These are phyloP conservation scores for Carex littledalei DNA, from an alignment of 176 grass and related monocot species.

Conservation along the genomic window DNA sequence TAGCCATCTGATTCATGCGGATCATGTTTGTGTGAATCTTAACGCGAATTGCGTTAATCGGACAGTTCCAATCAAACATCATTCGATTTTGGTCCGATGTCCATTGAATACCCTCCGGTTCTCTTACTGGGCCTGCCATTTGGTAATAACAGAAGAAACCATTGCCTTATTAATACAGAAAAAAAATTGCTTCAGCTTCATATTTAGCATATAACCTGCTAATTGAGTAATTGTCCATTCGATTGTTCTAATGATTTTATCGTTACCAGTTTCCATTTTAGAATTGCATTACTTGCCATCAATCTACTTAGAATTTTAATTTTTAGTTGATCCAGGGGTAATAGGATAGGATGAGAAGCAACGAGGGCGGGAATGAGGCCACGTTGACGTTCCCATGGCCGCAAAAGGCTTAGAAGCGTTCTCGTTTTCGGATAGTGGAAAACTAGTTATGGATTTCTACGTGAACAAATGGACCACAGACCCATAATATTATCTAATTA, in stretches of 20 bases:
- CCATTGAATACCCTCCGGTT: no score
- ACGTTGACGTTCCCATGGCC: not conserved
- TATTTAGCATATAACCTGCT: no score
- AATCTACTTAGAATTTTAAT: not conserved
- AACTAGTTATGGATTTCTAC: not conserved
- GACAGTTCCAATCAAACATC: no score
- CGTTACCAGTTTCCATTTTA: not conserved
- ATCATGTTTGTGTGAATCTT: no score
- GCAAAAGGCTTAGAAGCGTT: not conserved
- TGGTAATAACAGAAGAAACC: no score
- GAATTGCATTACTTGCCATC: not conserved
- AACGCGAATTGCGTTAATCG: no score
- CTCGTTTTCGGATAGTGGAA: not conserved
- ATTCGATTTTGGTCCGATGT: no score
- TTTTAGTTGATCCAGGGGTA: not conserved
- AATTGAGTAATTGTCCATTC: not conserved
- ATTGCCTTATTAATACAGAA: no score
- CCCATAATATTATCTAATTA: not conserved
- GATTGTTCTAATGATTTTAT: not conserved
- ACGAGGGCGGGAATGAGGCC: not conserved
- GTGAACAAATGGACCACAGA: not conserved
- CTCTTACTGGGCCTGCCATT: no score
- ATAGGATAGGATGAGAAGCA: constrained; percentile 4
- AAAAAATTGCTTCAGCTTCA: no score
- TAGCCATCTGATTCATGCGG: no score